phyloP scores from a whole-genome alignment of 768 basidiomycete genomes.

The Saitozyma podzolica region DNA sequence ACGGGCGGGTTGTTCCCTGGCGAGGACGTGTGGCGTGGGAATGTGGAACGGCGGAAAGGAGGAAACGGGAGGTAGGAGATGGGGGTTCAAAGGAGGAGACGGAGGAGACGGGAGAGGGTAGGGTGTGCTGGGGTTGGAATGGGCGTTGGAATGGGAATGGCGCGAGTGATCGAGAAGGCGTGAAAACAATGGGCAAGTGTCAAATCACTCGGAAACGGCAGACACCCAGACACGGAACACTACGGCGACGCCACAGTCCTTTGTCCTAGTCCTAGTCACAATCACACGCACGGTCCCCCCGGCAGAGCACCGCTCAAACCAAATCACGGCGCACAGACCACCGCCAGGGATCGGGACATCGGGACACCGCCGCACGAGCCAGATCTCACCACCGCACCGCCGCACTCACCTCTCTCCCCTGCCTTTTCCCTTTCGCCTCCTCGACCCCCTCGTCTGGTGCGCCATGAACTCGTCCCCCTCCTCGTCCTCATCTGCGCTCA shows the following conservation, averaged over 20 bases:
- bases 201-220: background rate
- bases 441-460: slow-evolving; percentile 22
- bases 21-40: too few relatives aligned
- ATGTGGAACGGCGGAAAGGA: too few relatives aligned
- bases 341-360: background rate
- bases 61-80: too few relatives aligned
- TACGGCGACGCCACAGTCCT: too few relatives aligned
- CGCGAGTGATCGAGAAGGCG: too few relatives aligned
- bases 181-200: background rate
- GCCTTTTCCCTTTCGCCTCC: slow-evolving; percentile 9
- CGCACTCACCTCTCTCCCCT: slow-evolving; percentile 8
- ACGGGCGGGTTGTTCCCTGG: too few relatives aligned
- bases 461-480: slow-evolving; percentile 33
- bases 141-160: too few relatives aligned
- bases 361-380: background rate
- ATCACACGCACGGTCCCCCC: background rate
- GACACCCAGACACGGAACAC: background rate
- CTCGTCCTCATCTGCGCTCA: slow-evolving; percentile 12
- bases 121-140: too few relatives aligned
- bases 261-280: too few relatives aligned
- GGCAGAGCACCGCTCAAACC: background rate
- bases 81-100: too few relatives aligned
- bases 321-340: background rate
- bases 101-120: too few relatives aligned
- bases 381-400: too few relatives aligned